These are phyloP conservation scores for Fusarium beomiforme DNA, from an alignment of 2,329 filamentous ascomycete species.

Conservation along the genomic window DNA sequence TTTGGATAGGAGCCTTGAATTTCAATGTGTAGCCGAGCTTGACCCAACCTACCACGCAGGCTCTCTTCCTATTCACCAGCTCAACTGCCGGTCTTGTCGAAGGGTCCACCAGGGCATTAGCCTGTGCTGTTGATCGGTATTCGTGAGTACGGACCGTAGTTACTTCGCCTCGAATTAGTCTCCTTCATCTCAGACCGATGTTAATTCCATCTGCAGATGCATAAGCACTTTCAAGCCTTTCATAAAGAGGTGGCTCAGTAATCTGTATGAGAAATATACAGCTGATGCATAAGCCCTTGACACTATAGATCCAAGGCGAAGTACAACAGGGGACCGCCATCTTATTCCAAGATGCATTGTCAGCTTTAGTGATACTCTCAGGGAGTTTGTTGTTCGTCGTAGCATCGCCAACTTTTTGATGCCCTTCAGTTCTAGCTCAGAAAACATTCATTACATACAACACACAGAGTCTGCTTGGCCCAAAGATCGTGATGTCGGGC, in stretches of 20 bases:
- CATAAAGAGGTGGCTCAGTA: not conserved
- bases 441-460: not conserved
- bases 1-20: constrained; percentile 23
- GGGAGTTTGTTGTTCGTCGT: not conserved
- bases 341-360: not conserved
- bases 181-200: constrained; percentile 1
- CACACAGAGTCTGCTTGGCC: not conserved
- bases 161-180: constrained; percentile 27
- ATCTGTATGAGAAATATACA: not conserved
- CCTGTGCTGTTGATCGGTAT: constrained; percentile 28
- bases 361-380: not conserved
- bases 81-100: constrained; percentile 38
- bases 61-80: constrained; percentile 33
- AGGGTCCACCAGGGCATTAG: constrained; percentile 29
- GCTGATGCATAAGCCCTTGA: too few species aligned
- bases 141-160: constrained; percentile 25
- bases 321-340: not conserved
- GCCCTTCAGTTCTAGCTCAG: not conserved
- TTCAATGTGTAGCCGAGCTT: constrained; percentile 26
- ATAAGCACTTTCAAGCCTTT: not conserved
- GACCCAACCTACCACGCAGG: constrained; percentile 32
- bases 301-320: not conserved
- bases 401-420: not conserved
- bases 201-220: not conserved
- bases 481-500: not conserved